phyloP scores from a whole-genome alignment of 2,329 filamentous ascomycete species.

The Fusarium goolgardi region DNA sequence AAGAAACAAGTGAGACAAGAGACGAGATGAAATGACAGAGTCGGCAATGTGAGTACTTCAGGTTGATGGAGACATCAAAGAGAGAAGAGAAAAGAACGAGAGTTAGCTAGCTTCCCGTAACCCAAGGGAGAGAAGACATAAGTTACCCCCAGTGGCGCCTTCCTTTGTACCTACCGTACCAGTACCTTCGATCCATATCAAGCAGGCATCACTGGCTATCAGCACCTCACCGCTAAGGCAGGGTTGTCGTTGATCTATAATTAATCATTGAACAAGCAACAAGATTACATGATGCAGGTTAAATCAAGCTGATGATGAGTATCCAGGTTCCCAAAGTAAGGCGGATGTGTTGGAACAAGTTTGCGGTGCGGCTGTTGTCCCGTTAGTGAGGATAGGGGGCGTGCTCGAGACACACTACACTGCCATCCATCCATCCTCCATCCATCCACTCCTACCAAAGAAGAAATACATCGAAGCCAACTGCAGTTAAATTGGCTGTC shows the following conservation, averaged over 20 bases:
- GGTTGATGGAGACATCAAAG: not conserved
- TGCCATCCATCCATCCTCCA: not conserved
- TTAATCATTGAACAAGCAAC: not conserved
- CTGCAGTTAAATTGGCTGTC: not conserved
- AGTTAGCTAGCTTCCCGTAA: not conserved
- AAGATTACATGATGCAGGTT: not conserved
- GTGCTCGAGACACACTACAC: conserved; percentile 10
- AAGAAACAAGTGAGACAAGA: conserved; percentile 13
- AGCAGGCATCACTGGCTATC: not conserved
- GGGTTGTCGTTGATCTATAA: not conserved
- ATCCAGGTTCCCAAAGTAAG: conserved; percentile 1
- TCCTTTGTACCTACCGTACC: not conserved
- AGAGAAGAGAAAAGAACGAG: not conserved
- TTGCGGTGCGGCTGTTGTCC: not conserved
- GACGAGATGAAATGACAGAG: conserved; percentile 5
- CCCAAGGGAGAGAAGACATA: not conserved
- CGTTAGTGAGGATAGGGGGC: conserved; percentile 22
- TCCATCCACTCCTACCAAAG: not conserved
- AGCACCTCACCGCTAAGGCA: conserved; percentile 14
- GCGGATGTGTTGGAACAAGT: not conserved
- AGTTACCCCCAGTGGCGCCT: not conserved
- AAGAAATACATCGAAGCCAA: not conserved
- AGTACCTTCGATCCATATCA: not conserved
- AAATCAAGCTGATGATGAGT: not conserved
- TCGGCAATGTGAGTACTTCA: not conserved